These are phyloP conservation scores for Lachancea quebecensis DNA, from an alignment of 805 yeast genomes.

Conservation along the genomic window DNA sequence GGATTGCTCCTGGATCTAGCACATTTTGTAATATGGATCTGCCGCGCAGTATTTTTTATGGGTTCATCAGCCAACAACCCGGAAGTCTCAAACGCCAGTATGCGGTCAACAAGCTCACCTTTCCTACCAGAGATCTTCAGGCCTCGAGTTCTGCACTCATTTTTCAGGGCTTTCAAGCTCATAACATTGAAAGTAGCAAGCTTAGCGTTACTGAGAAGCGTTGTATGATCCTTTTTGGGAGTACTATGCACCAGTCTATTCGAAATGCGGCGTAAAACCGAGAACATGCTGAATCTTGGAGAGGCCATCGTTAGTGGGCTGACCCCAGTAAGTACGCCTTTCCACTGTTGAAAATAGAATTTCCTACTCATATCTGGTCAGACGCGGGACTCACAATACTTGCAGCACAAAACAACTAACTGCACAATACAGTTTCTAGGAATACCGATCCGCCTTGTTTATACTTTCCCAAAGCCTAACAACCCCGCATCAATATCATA, in stretches of 20 bases:
- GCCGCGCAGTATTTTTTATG: not conserved
- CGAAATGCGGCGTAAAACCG: not conserved
- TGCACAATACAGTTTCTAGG: too few species aligned
- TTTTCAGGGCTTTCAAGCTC: slow-evolving; percentile 49
- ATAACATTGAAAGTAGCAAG: slow-evolving; percentile 31
- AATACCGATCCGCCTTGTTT: too few species aligned
- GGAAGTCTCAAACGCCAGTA: slow-evolving; percentile 18
- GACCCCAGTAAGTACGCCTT: not conserved
- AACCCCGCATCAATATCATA: too few species aligned
- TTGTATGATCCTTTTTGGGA: slow-evolving; percentile 21
- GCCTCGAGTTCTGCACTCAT: slow-evolving; percentile 55
- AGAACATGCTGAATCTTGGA: not conserved
- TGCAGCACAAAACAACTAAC: too few species aligned
- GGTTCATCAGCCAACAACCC: not conserved
- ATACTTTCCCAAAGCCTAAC: too few species aligned
- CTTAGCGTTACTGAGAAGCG: slow-evolving; percentile 17
- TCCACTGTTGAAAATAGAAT: not conserved
- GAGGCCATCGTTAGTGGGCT: not conserved
- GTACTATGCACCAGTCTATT: slow-evolving; percentile 27
- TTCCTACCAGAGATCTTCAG: slow-evolving; percentile 57
- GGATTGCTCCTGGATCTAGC: slow-evolving; percentile 45
- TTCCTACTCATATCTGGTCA: not conserved
- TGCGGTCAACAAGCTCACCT: slow-evolving; percentile 43
- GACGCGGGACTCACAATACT: too few species aligned
- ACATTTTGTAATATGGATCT: slow-evolving; percentile 9